A percentile compares a stretch with the other conserved stretches of the same genome.
Conservation (phyloP, 345 rosid genomes). For the Rhizophora apiculata region DNA sequence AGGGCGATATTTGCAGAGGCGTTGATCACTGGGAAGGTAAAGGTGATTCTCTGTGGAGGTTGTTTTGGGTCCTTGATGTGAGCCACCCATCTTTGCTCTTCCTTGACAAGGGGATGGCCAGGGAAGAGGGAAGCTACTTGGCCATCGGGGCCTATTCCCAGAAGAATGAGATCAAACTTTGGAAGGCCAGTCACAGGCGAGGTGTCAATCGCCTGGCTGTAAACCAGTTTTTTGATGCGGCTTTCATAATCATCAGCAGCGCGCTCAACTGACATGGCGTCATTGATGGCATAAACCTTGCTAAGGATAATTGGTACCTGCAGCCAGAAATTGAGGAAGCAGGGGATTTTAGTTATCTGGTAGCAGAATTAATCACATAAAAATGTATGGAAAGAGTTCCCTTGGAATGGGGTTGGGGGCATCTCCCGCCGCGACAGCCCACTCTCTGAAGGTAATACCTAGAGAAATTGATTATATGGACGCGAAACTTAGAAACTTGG, state of each 20-base stretch:
- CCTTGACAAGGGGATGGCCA: slow-evolving; percentile 59
- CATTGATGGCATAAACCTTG: slow-evolving; percentile 73
- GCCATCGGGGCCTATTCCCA: slow-evolving; percentile 93
- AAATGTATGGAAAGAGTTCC: neutral
- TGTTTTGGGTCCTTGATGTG: slow-evolving; percentile 77
- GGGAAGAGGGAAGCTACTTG: slow-evolving; percentile 88
- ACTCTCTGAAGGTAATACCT: too few species aligned
- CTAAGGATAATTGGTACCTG: slow-evolving; percentile 67
- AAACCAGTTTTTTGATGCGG: slow-evolving; percentile 59
- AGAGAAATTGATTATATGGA: too few species aligned
- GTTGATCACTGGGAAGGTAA: slow-evolving; percentile 84
- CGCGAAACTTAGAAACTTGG: too few species aligned
- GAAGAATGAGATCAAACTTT: slow-evolving; percentile 77
- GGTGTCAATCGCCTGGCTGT: slow-evolving; percentile 27
- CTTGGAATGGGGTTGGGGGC: neutral
- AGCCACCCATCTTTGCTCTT: slow-evolving; percentile 72
- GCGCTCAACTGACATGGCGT: slow-evolving; percentile 64
- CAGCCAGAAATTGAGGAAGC: neutral
- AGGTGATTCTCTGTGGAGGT: slow-evolving; percentile 78
- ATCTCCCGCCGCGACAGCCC: too few species aligned
- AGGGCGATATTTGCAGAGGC: slow-evolving; percentile 71
- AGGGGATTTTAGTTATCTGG: neutral
- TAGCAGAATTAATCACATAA: neutral
- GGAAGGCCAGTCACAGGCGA: slow-evolving; percentile 64
- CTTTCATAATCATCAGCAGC: slow-evolving; percentile 88